A percentile compares a stretch with the other conserved stretches of the same genome.
Evolutionary conservation across 1,139 yeast species (phyloP).

Genomic region (Nematodospora anomalae): DNA sequence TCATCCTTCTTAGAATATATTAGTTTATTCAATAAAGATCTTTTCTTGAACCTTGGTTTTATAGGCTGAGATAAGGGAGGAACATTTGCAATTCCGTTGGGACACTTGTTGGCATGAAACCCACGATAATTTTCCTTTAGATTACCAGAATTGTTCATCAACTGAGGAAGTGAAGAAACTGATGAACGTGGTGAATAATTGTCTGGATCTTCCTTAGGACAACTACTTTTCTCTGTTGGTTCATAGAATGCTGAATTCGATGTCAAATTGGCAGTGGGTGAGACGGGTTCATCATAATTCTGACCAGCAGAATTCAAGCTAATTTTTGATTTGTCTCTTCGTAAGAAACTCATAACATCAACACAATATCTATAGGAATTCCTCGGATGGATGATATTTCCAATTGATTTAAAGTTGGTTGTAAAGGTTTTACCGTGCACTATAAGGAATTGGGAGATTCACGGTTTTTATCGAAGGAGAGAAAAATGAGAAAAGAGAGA

Average conservation of each 20-base stretch:
- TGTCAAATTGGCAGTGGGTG: slow-evolving; percentile 14
- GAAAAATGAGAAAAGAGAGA: no score
- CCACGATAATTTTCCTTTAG: slow-evolving; percentile 45
- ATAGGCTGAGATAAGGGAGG: slow-evolving; percentile 56
- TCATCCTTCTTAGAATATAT: slow-evolving; percentile 47
- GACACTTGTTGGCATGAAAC: slow-evolving; percentile 43
- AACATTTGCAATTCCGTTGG: slow-evolving; percentile 30
- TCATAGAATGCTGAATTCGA: slow-evolving; percentile 7
- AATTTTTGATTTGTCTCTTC: slow-evolving; percentile 29
- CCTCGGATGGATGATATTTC: no score
- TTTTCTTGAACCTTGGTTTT: slow-evolving; percentile 48
- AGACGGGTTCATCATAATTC: slow-evolving; percentile 14
- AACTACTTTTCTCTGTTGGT: not conserved
- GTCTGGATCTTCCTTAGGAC: slow-evolving; percentile 8
- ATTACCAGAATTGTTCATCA: slow-evolving; percentile 6
- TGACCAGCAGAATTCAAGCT: slow-evolving; percentile 18
- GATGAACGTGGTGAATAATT: slow-evolving; percentile 27
- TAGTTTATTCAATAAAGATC: slow-evolving; percentile 49
- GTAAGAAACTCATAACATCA: slow-evolving; percentile 35
- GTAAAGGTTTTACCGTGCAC: no score
- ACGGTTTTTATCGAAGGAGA: no score
- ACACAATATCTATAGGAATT: not conserved
- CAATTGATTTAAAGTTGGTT: no score
- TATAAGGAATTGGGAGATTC: no score
- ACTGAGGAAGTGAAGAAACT: slow-evolving; percentile 20